Percentiles rank a stretch among this genome's conserved stretches.
phyloP scores from a whole-genome alignment of 1,139 yeast genomes.

The Kodamaea suecica region DNA sequence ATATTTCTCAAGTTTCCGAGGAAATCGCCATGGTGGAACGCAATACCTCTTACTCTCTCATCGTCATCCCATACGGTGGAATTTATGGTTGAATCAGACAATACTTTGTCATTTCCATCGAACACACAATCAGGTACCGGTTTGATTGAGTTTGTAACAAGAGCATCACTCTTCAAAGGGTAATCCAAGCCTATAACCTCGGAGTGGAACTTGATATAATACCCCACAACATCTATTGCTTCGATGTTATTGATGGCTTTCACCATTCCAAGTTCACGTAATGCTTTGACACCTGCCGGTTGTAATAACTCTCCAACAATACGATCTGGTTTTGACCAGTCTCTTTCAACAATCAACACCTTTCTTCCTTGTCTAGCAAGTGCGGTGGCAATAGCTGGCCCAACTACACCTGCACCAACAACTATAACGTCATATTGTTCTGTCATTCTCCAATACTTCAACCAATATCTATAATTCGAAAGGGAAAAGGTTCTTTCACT shows the following conservation, averaged over 20 bases:
- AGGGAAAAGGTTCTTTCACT: too few species aligned
- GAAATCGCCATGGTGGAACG: conserved; percentile 91
- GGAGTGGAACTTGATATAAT: conserved; percentile 67
- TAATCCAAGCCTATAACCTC: conserved; percentile 61
- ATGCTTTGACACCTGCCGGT: conserved; percentile 88
- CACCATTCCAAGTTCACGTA: conserved; percentile 76
- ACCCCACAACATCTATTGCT: conserved; percentile 77
- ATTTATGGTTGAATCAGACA: conserved; percentile 47
- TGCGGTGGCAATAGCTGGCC: conserved; percentile 89
- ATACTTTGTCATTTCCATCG: conserved; percentile 54
- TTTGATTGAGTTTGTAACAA: conserved; percentile 38
- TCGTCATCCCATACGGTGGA: conserved; percentile 56
- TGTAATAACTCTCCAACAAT: conserved; percentile 96
- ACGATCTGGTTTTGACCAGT: conserved; percentile 88
- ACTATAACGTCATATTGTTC: conserved; percentile 57
- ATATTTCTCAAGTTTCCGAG: conserved; percentile 71
- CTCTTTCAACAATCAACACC: conserved; percentile 77
- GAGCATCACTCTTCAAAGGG: conserved; percentile 57
- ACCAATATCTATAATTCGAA: too few species aligned
- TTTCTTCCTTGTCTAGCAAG: conserved; percentile 86
- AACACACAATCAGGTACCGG: conserved; percentile 55
- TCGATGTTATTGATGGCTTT: conserved; percentile 77
- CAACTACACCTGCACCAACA: conserved; percentile 95
- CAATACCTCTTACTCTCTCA: conserved; percentile 68
- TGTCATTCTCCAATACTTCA: conserved; percentile 1